These are phyloP conservation scores for Sphaerulina populicola DNA, from an alignment of 2,329 filamentous ascomycete species.

Conservation along the genomic window DNA sequence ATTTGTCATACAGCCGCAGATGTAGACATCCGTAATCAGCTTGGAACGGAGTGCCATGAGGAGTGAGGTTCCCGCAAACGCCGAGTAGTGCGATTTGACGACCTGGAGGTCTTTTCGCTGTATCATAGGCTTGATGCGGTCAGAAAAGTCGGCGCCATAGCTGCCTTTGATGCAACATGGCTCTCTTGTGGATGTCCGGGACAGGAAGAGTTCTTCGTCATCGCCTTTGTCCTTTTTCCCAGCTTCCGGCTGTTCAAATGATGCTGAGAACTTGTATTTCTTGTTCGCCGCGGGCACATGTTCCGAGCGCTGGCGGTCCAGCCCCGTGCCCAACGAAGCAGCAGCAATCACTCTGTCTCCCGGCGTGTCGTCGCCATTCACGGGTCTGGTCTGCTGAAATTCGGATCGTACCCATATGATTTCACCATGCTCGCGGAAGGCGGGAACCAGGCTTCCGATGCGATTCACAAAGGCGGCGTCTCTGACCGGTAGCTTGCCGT, in stretches of 20 bases:
- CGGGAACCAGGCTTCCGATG: slow-evolving; percentile 56
- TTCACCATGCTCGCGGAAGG: slow-evolving; percentile 63
- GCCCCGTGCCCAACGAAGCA: slow-evolving; percentile 7
- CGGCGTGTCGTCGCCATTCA: slow-evolving; percentile 18
- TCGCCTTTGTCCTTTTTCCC: slow-evolving; percentile 38
- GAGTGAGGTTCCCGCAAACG: slow-evolving; percentile 66
- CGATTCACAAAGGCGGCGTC: slow-evolving; percentile 58
- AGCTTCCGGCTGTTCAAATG: slow-evolving; percentile 10
- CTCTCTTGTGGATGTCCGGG: slow-evolving; percentile 32
- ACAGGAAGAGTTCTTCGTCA: slow-evolving; percentile 42
- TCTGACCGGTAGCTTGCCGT: slow-evolving; percentile 59
- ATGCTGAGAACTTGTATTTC: slow-evolving; percentile 10
- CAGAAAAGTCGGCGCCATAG: slow-evolving; percentile 45
- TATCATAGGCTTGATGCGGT: slow-evolving; percentile 44
- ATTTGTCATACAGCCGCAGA: slow-evolving; percentile 81
- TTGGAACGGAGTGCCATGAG: slow-evolving; percentile 72
- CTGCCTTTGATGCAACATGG: slow-evolving; percentile 39
- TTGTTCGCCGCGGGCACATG: background rate
- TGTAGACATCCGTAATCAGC: slow-evolving; percentile 79
- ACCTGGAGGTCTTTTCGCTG: slow-evolving; percentile 46
- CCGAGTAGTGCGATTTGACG: slow-evolving; percentile 77
- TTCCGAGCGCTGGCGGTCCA: slow-evolving; percentile 1
- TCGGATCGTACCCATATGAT: slow-evolving; percentile 80
- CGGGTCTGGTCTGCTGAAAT: slow-evolving; percentile 42
- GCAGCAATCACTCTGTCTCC: slow-evolving; percentile 25